These are phyloP conservation scores for Xylaria cubensis DNA, from an alignment of 495 filamentous ascomycete species.

Conservation along the genomic window DNA sequence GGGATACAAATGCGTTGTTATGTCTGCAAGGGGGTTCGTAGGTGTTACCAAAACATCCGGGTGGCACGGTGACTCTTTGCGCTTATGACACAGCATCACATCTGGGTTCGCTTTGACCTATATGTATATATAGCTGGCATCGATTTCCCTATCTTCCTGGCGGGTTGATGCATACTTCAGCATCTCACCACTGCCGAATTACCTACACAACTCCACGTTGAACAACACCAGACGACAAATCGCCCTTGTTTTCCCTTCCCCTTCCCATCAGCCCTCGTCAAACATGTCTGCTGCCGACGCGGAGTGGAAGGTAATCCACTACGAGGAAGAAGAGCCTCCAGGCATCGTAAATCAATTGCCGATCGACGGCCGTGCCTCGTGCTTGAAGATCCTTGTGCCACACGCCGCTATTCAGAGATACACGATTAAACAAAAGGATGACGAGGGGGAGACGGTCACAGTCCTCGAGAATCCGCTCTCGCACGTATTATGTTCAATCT, in stretches of 20 bases:
- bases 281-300: not conserved
- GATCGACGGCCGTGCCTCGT: not conserved
- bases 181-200: not conserved
- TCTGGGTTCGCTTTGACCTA: not conserved
- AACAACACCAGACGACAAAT: not conserved
- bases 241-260: not conserved
- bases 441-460: not conserved
- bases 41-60: not conserved
- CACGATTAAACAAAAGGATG: not conserved
- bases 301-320: not conserved
- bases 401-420: not conserved
- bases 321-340: not conserved
- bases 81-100: not conserved
- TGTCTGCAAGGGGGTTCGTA: slow-evolving; percentile 2
- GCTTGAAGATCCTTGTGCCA: not conserved
- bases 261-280: not conserved
- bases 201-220: not conserved
- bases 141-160: not conserved
- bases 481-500: not conserved
- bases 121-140: not conserved
- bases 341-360: not conserved
- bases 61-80: not conserved
- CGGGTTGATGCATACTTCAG: not conserved
- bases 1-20: slow-evolving; percentile 1
- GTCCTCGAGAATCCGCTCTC: not conserved